Conservation (phyloP, 345 rosid species). For the Ceriops zippeliana region DNA sequence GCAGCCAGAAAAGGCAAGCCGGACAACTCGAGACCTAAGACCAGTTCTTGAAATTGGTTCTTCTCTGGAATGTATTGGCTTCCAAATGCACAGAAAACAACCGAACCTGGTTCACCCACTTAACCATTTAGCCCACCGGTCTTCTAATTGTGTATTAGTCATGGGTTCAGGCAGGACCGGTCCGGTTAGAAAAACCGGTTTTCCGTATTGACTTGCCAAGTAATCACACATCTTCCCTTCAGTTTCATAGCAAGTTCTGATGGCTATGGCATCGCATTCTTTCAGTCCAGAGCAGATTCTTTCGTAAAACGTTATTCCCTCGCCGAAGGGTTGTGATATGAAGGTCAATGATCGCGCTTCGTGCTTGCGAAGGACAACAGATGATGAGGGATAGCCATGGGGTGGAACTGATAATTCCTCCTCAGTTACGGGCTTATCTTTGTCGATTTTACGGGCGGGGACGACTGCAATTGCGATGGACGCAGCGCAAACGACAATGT, state of each 20-base stretch:
- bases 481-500: conserved; percentile 47
- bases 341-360: conserved; percentile 46
- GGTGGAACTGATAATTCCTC: conserved; percentile 52
- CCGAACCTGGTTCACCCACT: conserved; percentile 39
- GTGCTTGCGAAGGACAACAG: conserved; percentile 38
- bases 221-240: conserved; percentile 64
- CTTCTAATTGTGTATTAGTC: conserved; percentile 28
- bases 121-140: conserved; percentile 58
- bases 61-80: conserved; percentile 50
- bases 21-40: conserved; percentile 55
- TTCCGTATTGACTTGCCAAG: conserved; percentile 43
- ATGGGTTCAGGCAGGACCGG: conserved; percentile 43
- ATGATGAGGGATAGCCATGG: conserved; percentile 53
- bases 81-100: conserved; percentile 66
- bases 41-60: conserved; percentile 63
- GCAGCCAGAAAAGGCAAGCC: conserved; percentile 56
- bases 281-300: conserved; percentile 37
- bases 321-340: conserved; percentile 43
- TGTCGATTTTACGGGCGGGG: conserved; percentile 47
- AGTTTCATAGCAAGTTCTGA: conserved; percentile 64
- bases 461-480: conserved; percentile 51
- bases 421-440: conserved; percentile 33
- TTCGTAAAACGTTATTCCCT: conserved; percentile 48
- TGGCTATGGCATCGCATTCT: conserved; percentile 50
- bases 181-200: conserved; percentile 53